Base-by-base conservation (phyloP, 805 yeast species). In the Schizosaccharomyces octosporus region DNA sequence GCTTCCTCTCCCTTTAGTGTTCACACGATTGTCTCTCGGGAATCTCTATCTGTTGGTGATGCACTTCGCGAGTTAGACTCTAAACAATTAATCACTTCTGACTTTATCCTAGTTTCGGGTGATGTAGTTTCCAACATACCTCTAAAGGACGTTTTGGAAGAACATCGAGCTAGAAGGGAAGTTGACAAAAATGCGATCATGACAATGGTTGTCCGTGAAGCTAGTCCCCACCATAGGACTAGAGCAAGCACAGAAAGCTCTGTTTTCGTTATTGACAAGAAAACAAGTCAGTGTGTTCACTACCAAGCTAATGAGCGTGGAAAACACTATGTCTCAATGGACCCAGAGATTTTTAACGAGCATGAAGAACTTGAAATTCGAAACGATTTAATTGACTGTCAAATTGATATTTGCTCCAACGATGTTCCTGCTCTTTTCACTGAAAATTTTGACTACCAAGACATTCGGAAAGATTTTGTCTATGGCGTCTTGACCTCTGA, bases 31-130 rank as follows among this genome's bases (percentile, higher is more conserved):
- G 79, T 85, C 76, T 81, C 94, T 29, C 80, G 87, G 59, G 96
- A 90, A 70, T 82, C 93, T 11, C 75, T 89, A 71, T 85, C 95
- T 32, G 95, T 90, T 11, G 98, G 98, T 66, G 98, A 93, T 73
- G 94, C 95, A 24, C 86, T 93, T 95, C 79, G 98, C 70, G 97
- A 90, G 69, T 74, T 93, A 63, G 98, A 93, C 71, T 83, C 86
- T 64, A 77, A 95, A 66, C 96, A 96, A 5, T 74, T 90, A 62
- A 86, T 93, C 61, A 81, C 85, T 0, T 89, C 94, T 15, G 98
- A 93, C 71, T 93, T 93, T 68, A 74, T 93, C 62, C 76, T 93
- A 45, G 85, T 93, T 41, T 81, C 94, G 7, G 98, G 98, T 64
- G 98, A 93, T 70, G 94, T 90, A 21, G 87, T 93, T n/a, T 84